Percentiles rank a stretch among this genome's conserved stretches.
Conservation (phyloP, 192 early-diverging fungal genomes). For the Coemansia sp. region DNA sequence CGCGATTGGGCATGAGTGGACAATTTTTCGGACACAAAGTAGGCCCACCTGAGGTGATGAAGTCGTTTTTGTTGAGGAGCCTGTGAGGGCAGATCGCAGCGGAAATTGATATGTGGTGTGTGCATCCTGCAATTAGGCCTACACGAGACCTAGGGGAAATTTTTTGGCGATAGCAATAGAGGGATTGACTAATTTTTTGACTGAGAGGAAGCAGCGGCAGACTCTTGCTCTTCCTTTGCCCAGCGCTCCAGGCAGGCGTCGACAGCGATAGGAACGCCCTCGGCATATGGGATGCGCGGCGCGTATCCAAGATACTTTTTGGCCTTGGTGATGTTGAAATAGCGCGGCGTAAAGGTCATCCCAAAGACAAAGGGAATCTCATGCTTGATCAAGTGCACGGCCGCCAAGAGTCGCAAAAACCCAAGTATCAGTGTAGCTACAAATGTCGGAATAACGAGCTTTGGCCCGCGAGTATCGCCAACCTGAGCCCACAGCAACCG, state of each 20-base stretch:
- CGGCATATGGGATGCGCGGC: constrained; percentile 56
- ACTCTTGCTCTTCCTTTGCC: constrained; percentile 32
- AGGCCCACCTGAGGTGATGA: not conserved
- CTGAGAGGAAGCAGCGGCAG: not conserved
- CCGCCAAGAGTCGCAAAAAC: constrained; percentile 61
- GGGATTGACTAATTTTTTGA: not conserved
- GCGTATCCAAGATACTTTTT: constrained; percentile 66
- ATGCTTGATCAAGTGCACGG: constrained; percentile 61
- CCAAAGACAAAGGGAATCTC: constrained; percentile 80
- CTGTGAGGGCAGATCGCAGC: not conserved
- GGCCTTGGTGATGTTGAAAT: constrained; percentile 88
- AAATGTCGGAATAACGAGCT: constrained; percentile 60
- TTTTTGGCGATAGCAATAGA: not conserved
- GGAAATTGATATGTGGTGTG: not conserved
- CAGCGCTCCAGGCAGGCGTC: constrained; percentile 47
- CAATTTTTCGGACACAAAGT: not conserved
- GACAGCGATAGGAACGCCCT: constrained; percentile 57
- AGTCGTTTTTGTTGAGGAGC: too few species aligned
- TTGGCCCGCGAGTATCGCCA: constrained; percentile 58
- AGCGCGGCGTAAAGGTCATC: constrained; percentile 74
- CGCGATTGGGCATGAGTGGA: not conserved
- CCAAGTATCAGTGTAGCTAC: constrained; percentile 66
- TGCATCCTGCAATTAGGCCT: too few species aligned
- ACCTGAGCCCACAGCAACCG: constrained; percentile 64
- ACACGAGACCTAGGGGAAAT: not conserved